Conservation (phyloP, 768 basidiomycete genomes). For the Trametes meyenii region DNA sequence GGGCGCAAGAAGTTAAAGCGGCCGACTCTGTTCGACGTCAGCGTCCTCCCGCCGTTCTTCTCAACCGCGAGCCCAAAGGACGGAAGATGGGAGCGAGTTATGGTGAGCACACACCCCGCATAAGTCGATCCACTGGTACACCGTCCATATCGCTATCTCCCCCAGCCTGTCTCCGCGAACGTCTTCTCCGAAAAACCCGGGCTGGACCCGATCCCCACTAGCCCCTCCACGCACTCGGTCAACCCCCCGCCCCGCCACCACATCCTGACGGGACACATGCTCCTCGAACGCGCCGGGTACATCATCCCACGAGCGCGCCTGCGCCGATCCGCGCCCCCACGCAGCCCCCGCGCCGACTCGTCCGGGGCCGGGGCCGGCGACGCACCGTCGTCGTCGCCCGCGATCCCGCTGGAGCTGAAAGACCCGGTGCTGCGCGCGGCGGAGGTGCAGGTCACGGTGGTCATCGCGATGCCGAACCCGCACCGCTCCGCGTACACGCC, state of each 20-base stretch:
- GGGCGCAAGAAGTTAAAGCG: conserved; percentile 44
- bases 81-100: conserved; percentile 50
- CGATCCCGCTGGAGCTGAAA: conserved; percentile 17
- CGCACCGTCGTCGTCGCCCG: conserved; percentile 6
- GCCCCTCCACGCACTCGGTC: not conserved
- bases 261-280: not conserved
- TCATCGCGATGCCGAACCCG: conserved; percentile 59
- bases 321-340: conserved; percentile 5
- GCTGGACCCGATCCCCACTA: conserved; percentile 1
- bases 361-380: not conserved
- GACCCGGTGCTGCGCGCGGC: conserved; percentile 29
- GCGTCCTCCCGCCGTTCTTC: conserved; percentile 35
- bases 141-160: not conserved
- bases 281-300: conserved; percentile 14
- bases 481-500: conserved; percentile 25
- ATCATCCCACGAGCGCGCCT: conserved; percentile 14
- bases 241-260: not conserved
- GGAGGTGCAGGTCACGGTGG: conserved; percentile 54
- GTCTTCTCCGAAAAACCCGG: conserved; percentile 17
- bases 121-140: not conserved
- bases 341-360: conserved; percentile 8
- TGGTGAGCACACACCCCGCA: conserved; percentile 38
- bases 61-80: conserved; percentile 30
- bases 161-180: conserved; percentile 24
- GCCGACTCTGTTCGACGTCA: conserved; percentile 54